These are phyloP conservation scores for Dioscorea zingiberensis DNA, from an alignment of 106 monocot species.

Conservation along the genomic window DNA sequence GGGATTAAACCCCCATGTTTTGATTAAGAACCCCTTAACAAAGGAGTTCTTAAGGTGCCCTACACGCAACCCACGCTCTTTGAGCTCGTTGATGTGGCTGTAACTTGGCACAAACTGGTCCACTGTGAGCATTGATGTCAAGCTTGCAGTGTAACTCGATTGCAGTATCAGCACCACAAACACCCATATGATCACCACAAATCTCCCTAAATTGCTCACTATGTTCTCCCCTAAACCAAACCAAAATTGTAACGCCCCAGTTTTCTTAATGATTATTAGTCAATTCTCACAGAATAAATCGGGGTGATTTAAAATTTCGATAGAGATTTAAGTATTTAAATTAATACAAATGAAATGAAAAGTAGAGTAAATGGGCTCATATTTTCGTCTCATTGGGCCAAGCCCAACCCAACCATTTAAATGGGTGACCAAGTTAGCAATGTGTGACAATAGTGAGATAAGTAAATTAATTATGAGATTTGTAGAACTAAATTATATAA, in stretches of 20 bases:
- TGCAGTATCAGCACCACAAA: conserved; percentile 78
- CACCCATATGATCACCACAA: conserved; percentile 70
- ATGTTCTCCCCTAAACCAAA: conserved; percentile 18
- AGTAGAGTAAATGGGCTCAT: too few species aligned
- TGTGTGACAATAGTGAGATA: too few species aligned
- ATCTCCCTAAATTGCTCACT: conserved; percentile 44
- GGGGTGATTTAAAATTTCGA: too few species aligned
- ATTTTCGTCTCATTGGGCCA: too few species aligned
- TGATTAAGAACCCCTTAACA: conserved; percentile 5
- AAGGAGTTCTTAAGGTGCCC: conserved; percentile 43
- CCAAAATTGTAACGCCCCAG: neutral
- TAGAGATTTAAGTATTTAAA: too few species aligned
- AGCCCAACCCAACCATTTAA: too few species aligned
- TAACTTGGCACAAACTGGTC: conserved; percentile 55
- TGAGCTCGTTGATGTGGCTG: conserved; percentile 35
- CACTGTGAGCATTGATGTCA: conserved; percentile 68
- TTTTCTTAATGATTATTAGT: neutral
- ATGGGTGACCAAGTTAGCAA: too few species aligned
- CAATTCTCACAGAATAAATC: too few species aligned
- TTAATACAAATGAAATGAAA: too few species aligned
- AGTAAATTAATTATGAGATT: too few species aligned
- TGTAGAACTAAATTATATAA: too few species aligned
- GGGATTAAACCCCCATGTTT: conserved; percentile 8
- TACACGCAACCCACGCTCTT: conserved; percentile 28
- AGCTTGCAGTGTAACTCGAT: conserved; percentile 77